Evolutionary conservation across 257 asterid species (phyloP).

Genomic region (Nicotiana undulata): DNA sequence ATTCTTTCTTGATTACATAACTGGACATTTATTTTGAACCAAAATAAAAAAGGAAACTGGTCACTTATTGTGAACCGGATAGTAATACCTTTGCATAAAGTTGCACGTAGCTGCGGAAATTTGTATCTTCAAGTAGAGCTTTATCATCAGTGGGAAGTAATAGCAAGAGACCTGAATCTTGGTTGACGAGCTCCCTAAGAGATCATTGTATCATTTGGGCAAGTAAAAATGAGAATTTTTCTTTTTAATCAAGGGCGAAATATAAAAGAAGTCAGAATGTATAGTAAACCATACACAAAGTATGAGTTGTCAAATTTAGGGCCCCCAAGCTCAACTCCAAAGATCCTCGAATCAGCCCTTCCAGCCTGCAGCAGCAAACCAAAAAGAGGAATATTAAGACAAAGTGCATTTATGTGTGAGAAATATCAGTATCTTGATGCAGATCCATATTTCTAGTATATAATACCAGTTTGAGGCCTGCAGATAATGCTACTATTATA

Average conservation of each 20-base stretch:
- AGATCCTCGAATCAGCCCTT: slow-evolving; percentile 57
- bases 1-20: no score
- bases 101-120: slow-evolving; percentile 33
- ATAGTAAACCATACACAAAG: slow-evolving; percentile 42
- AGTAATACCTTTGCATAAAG: slow-evolving; percentile 61
- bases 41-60: no score
- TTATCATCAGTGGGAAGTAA: slow-evolving; percentile 57
- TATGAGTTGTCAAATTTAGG: slow-evolving; percentile 76
- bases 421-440: not conserved
- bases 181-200: slow-evolving; percentile 50
- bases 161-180: slow-evolving; percentile 49
- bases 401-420: not conserved
- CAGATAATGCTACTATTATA: slow-evolving; percentile 74
- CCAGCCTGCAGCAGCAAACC: slow-evolving; percentile 36
- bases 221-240: slow-evolving; percentile 10
- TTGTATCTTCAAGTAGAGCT: slow-evolving; percentile 50
- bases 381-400: not conserved
- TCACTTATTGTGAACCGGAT: no score
- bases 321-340: slow-evolving; percentile 72
- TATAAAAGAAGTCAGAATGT: not conserved
- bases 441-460: not conserved
- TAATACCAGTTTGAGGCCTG: slow-evolving; percentile 76
- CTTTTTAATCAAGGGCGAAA: not conserved
- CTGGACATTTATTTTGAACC: no score
- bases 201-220: not conserved